phyloP scores from a whole-genome alignment of 352 stramenopile species.

The Phytophthora hybrid region DNA sequence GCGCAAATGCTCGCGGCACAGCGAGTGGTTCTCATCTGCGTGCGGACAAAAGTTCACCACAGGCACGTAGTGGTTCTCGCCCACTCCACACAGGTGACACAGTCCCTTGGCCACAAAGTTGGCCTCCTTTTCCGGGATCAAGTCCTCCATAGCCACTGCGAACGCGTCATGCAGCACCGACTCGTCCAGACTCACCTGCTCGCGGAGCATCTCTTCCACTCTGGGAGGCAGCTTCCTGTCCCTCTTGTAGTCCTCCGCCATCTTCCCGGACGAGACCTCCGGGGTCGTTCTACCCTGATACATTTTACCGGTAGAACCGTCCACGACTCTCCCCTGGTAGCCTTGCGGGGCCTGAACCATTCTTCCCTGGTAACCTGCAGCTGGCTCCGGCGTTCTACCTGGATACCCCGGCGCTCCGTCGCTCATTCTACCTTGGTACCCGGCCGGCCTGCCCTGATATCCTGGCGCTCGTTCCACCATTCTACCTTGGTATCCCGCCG shows the following conservation, averaged over 20 bases:
- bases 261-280: slow-evolving; percentile 12
- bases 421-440: not conserved
- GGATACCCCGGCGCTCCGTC: slow-evolving; percentile 7
- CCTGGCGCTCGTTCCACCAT: slow-evolving; percentile 1
- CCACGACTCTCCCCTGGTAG: slow-evolving; percentile 12
- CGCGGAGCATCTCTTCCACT: slow-evolving; percentile 41
- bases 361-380: slow-evolving; percentile 12
- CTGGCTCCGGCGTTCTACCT: not conserved
- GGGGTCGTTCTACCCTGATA: slow-evolving; percentile 21
- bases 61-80: slow-evolving; percentile 56
- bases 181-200: slow-evolving; percentile 53
- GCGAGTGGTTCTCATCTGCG: slow-evolving; percentile 69
- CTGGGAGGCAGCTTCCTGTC: slow-evolving; percentile 32
- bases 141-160: slow-evolving; percentile 60
- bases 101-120: slow-evolving; percentile 79
- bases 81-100: slow-evolving; percentile 71
- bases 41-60: slow-evolving; percentile 84
- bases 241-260: slow-evolving; percentile 42
- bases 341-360: slow-evolving; percentile 7
- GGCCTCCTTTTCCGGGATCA: slow-evolving; percentile 66
- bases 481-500: slow-evolving; percentile 19
- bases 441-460: not conserved
- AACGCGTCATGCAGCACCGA: slow-evolving; percentile 52
- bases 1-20: slow-evolving; percentile 79
- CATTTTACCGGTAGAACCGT: slow-evolving; percentile 9